A percentile compares a stretch with the other conserved stretches of the same genome.
Evolutionary conservation across 441 rosid genomes (phyloP).

Genomic region (Populus trichocarpa): DNA sequence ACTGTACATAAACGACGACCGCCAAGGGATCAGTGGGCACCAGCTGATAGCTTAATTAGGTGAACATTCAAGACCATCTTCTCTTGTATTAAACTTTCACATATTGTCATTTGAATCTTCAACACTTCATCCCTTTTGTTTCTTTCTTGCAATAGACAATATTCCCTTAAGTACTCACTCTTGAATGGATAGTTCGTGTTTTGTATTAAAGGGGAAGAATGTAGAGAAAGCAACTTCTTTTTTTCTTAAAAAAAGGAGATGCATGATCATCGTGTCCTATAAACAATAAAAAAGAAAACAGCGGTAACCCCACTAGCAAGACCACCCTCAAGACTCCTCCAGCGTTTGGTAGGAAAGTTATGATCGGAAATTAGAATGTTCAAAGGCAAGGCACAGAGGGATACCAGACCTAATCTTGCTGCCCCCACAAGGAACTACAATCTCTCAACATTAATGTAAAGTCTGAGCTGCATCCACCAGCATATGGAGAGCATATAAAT

Average conservation of each 20-base stretch:
- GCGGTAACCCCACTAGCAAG: slow-evolving; percentile 24
- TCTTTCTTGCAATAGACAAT: neutral
- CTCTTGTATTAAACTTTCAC: neutral
- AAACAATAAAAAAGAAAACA: neutral
- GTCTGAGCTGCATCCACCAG: slow-evolving; percentile 8
- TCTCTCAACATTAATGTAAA: slow-evolving; percentile 12
- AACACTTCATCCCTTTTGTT: neutral
- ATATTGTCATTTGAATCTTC: neutral
- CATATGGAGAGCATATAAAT: neutral
- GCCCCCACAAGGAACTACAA: slow-evolving; percentile 27
- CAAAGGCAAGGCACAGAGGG: slow-evolving; percentile 10
- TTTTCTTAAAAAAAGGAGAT: no score
- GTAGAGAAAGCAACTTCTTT: slow-evolving; percentile 34
- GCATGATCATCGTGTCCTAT: neutral
- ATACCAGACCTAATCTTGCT: slow-evolving; percentile 22
- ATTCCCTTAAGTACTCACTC: neutral
- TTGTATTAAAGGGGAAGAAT: slow-evolving; percentile 35
- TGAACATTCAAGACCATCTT: neutral
- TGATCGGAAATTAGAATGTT: slow-evolving; percentile 23
- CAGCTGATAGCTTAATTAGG: neutral
- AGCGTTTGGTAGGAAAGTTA: neutral
- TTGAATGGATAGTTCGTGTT: neutral
- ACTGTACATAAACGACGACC: neutral
- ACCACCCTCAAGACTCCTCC: slow-evolving; percentile 1
- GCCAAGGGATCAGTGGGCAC: neutral